Percentiles rank a stretch among this genome's conserved stretches.
Evolutionary conservation across 169 alveolate genomes (phyloP).

Genomic region (Cryptosporidium sp.): DNA sequence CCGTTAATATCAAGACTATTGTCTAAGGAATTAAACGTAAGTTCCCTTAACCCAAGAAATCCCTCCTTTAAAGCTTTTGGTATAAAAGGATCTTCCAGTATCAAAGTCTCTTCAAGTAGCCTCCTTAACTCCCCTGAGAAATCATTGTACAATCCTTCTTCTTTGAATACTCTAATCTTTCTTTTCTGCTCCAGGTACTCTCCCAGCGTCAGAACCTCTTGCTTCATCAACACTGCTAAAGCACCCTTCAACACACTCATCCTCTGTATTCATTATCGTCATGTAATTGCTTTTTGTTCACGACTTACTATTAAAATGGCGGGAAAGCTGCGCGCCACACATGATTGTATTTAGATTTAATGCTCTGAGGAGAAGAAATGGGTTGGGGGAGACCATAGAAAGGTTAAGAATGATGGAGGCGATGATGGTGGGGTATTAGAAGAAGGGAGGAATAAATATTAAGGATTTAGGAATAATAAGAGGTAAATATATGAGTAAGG

Average conservation of each 20-base stretch:
- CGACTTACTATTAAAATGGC: not conserved
- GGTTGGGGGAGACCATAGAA: not conserved
- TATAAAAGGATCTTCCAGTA: conserved; percentile 46
- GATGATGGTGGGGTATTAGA: too few relatives aligned
- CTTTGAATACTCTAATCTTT: not conserved
- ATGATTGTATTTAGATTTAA: not conserved
- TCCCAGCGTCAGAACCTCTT: conserved; percentile 26
- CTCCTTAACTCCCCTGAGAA: not conserved
- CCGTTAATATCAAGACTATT: not conserved
- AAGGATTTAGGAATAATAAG: too few relatives aligned
- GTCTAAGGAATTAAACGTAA: not conserved
- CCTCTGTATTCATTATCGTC: conserved; percentile 10
- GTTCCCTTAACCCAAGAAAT: conserved; percentile 4
- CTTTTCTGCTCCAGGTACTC: conserved; percentile 38
- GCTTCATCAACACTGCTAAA: conserved; percentile 13
- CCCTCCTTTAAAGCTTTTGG: conserved; percentile 14
- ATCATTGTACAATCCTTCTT: not conserved
- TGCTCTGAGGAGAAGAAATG: not conserved
- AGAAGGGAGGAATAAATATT: not conserved
- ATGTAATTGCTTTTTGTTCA: not conserved
- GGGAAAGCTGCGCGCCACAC: not conserved
- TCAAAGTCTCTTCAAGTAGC: conserved; percentile 1
- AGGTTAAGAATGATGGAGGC: not conserved
- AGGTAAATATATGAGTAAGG: not conserved
- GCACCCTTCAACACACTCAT: conserved; percentile 39